A percentile compares a stretch with the other conserved stretches of the same genome.
These are phyloP conservation scores for Yarrowia sp. DNA, from an alignment of 805 yeast species.

Conservation along the genomic window DNA sequence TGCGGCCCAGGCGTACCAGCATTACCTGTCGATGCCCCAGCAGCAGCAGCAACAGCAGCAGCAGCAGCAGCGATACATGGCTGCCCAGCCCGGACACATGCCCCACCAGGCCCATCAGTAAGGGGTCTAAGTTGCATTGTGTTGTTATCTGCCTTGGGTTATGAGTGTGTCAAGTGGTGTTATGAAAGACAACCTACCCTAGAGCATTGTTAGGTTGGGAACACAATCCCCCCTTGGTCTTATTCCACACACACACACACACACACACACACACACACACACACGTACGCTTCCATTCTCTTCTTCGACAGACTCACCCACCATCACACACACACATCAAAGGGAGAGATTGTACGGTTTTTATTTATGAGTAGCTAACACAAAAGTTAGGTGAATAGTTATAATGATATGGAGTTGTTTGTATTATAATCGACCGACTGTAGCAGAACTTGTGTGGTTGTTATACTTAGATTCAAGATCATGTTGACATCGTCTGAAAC, in stretches of 20 bases:
- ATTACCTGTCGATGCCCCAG: constrained; percentile 56
- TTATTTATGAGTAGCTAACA: constrained; percentile 34
- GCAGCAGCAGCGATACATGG: constrained; percentile 47
- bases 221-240: not conserved
- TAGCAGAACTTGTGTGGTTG: too few relatives aligned
- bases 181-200: not conserved
- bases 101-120: constrained; percentile 39
- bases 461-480: too few relatives aligned
- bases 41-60: constrained; percentile 46
- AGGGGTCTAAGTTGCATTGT: constrained; percentile 3
- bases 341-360: constrained; percentile 21
- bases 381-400: constrained; percentile 35
- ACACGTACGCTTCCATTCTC: not conserved
- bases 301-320: not conserved
- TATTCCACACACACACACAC: not conserved
- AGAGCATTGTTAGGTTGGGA: constrained; percentile 10
- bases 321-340: constrained; percentile 1
- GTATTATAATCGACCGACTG: not conserved
- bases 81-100: constrained; percentile 42
- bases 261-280: constrained; percentile 5
- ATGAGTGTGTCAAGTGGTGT: too few relatives aligned
- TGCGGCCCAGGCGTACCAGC: constrained; percentile 65
- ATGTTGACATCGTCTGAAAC: not conserved
- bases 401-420: constrained; percentile 33
- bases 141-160: not conserved